phyloP scores from a whole-genome alignment of 352 stramenopile species.

The Chloridella minuta region DNA sequence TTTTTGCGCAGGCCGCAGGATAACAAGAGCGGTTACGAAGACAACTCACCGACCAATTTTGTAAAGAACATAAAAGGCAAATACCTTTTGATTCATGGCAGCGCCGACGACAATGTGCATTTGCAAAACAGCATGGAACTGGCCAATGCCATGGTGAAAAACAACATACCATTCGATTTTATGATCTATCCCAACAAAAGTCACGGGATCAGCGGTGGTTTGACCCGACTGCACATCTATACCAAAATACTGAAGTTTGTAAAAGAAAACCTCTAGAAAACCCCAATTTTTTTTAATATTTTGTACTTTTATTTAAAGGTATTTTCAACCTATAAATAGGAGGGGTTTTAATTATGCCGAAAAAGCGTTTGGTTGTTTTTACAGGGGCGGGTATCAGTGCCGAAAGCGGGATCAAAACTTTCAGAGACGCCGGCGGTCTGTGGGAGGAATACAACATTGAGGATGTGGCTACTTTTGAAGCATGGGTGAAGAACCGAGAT shows the following conservation, averaged over 20 bases:
- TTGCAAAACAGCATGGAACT: neutral
- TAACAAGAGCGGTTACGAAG: neutral
- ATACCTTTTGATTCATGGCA: neutral
- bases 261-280: conserved; percentile 6
- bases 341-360: no score
- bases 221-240: neutral
- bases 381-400: neutral
- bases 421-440: neutral
- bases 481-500: neutral
- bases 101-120: neutral
- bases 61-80: neutral
- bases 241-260: neutral
- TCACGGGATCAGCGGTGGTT: neutral
- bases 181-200: neutral
- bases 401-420: neutral
- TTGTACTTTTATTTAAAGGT: no score
- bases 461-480: neutral
- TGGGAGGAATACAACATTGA: neutral
- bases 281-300: no score
- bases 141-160: neutral
- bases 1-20: neutral
- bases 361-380: neutral
- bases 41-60: neutral
- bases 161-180: neutral
- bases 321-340: no score